Base-by-base conservation (phyloP, 768 basidiomycete species). In the Phanerochaete sordida region DNA sequence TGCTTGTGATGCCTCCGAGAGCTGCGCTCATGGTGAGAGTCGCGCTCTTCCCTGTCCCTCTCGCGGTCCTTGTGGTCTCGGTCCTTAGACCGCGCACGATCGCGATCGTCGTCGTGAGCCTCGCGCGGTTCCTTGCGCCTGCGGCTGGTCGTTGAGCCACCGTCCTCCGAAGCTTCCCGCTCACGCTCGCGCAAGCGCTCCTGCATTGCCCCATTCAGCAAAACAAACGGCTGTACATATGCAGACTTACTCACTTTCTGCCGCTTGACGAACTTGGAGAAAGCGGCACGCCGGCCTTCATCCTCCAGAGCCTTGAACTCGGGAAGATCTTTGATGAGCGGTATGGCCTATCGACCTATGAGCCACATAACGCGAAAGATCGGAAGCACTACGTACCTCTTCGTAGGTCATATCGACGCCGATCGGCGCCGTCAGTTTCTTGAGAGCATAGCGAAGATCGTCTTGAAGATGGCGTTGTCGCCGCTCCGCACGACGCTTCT, bases 391-490 rank as follows among this genome's bases (percentile, higher is more conserved):
- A 73, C 85, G 57, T 64, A 92, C 95, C 66, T 90, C 85, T 65
- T 98, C 95, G 68, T 89, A 98, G 1, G 87, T 70, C 58, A 87
- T 69, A 28, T 75, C 84, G 51, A 95, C 71, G 64, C 96, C 93
- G 39, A 98, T 73, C 1, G 91, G 83, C 51, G 95, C 91, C 0
- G 90, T 72, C 7, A 96, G 77, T 71, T 96, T 96, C 76, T 91
- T 94, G 64, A 98, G 79, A 0, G 95, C 97, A 75, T 98, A 97
- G 6, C 97, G 88, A 37, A 99, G 79, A 69, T 98, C 97, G 73
- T 99, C 97, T 68, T 97, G 93, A 62, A 93, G 74, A 72, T 96
- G 91, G 27, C 95, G 83, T 59, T 88, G 85, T 67, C 82, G 87
- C 59, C 94, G 82, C 73, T 98, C 97, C 0, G 86, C 76, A 35